Base-by-base conservation (phyloP, 148 eudicot species). In the Cornus suecica region DNA sequence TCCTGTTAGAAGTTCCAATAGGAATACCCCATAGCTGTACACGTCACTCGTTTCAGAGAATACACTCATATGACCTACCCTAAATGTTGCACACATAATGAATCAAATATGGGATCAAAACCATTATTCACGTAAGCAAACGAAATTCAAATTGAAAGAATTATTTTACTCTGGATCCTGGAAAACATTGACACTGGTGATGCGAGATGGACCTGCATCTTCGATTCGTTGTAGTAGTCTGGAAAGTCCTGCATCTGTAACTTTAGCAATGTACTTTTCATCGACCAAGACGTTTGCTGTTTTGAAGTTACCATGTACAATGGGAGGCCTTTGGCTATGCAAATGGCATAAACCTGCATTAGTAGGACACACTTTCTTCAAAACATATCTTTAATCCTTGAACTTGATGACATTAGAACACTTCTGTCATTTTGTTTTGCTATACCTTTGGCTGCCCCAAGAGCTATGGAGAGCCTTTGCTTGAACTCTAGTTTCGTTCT, bases 401-500 rank as follows among this genome's bases (percentile, higher is more conserved):
- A n/a, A 63, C 20, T 29, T 67, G 2, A 5, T 6, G 60, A 37
- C 32, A 30, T 18, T 31, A 16, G 5, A 25, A 30, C 20, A 51
- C 18, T 10, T 18, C 54, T 58, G n/a, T 37, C 18, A 41, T 41
- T 10, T 27, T 78, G 62, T 45, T 18, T 78, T 28, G 48, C 3
- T 58, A 18, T 84, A 86, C 89, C 89, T 86, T 74, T 84, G 29
- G 89, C 89, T 76, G 87, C 89, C 45, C 85, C 89, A 42, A 79
- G 80, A 41, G 82, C 85, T 65, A 86, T 80, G 15, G 89, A 75
- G 22, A 86, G 28, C 77, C 85, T 77, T 77, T 86, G 85, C 85
- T 77, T 86, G 83, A 86, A 86, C 54, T 83, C 87, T 8, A 86
- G 83, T 76, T 84, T 84, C 58, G 87, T 58, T 54, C 27, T 69